These are phyloP conservation scores for Pyrenula aspistea DNA, from an alignment of 495 filamentous ascomycete species.

Conservation along the genomic window DNA sequence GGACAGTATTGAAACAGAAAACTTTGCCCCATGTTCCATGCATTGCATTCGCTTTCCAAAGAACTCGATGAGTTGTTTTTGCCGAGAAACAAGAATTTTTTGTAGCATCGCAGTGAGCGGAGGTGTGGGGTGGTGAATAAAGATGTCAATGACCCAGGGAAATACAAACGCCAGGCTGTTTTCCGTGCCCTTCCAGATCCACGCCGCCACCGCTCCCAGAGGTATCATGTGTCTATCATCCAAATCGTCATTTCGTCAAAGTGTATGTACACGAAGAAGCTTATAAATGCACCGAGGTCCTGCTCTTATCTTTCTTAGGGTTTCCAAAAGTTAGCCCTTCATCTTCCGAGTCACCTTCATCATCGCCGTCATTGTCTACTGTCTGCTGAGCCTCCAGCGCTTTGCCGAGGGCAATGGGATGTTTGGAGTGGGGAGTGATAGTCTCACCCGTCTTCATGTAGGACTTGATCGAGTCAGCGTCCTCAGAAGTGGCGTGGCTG, in stretches of 20 bases:
- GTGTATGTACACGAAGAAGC: not conserved
- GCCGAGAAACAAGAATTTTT: not conserved
- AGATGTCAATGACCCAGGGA: too few species aligned
- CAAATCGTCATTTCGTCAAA: not conserved
- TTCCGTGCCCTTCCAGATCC: not conserved
- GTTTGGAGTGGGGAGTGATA: slow-evolving; percentile 3
- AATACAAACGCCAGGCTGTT: not conserved
- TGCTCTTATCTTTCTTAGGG: not conserved
- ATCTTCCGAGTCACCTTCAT: slow-evolving; percentile 31
- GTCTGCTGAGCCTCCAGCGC: not conserved
- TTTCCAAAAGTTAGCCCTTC: slow-evolving; percentile 34
- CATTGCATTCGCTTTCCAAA: not conserved
- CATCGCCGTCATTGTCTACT: not conserved
- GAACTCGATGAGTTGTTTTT: not conserved
- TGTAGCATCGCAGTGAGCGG: not conserved
- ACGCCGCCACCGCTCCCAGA: not conserved
- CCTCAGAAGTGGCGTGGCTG: slow-evolving; percentile 11
- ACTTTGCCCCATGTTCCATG: not conserved
- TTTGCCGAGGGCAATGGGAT: not conserved
- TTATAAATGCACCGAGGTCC: not conserved
- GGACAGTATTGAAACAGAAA: not conserved
- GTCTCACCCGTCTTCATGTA: slow-evolving; percentile 33
- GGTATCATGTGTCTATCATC: not conserved
- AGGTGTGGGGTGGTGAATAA: not conserved
- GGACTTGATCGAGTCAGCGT: slow-evolving; percentile 30